phyloP scores from a whole-genome alignment of 192 early-diverging fungal species.

The Gaertneriomyces sp. region DNA sequence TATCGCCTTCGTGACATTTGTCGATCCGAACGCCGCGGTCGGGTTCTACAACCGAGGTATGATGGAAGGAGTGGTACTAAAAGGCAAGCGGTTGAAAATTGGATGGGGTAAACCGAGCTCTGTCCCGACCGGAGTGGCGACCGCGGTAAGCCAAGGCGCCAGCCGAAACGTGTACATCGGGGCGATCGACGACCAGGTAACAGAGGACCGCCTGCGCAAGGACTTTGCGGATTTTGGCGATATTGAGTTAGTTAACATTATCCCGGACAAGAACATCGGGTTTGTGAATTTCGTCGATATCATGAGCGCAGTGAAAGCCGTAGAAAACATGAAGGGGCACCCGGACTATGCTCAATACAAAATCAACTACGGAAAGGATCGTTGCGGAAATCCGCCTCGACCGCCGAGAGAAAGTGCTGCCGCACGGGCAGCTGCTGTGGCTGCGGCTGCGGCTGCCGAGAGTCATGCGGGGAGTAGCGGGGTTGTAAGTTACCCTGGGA shows the following conservation, averaged over 20 bases:
- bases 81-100: slow-evolving; percentile 70
- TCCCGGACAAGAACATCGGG: slow-evolving; percentile 76
- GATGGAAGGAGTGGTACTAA: slow-evolving; percentile 62
- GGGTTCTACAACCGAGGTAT: slow-evolving; percentile 59
- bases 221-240: slow-evolving; percentile 86
- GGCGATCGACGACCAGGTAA: slow-evolving; percentile 57
- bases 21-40: slow-evolving; percentile 65
- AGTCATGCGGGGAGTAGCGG: no score
- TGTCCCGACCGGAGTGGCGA: slow-evolving; percentile 42
- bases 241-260: slow-evolving; percentile 79
- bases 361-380: slow-evolving; percentile 84
- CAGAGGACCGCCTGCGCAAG: slow-evolving; percentile 63
- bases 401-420: slow-evolving; percentile 35
- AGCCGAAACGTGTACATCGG: slow-evolving; percentile 82
- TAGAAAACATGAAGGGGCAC: slow-evolving; percentile 61
- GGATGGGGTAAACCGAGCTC: slow-evolving; percentile 77
- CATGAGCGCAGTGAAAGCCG: slow-evolving; percentile 67
- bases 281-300: slow-evolving; percentile 87
- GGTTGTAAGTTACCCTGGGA: no score
- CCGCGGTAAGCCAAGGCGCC: slow-evolving; percentile 62
- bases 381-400: slow-evolving; percentile 74
- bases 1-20: slow-evolving; percentile 82
- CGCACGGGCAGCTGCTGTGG: slow-evolving; percentile 25
- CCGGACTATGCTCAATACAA: slow-evolving; percentile 49
- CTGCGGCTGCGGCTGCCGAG: slow-evolving; percentile 22